Conservation (phyloP, 352 stramenopile species). For the Albugo candida region DNA sequence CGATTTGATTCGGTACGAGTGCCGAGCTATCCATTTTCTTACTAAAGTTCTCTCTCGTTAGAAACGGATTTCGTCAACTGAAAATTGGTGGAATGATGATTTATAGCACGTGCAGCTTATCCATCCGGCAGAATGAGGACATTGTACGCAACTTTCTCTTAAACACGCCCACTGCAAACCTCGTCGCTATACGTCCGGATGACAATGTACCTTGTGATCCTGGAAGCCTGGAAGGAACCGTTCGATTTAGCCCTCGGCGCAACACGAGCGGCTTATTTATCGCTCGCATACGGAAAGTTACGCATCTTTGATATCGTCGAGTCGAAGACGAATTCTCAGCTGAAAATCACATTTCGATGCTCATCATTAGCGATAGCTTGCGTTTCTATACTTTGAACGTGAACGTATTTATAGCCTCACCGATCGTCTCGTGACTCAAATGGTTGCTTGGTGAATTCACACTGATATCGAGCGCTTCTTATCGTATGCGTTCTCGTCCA, state of each 20-base stretch:
- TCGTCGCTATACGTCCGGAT: constrained; percentile 17
- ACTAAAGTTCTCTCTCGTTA: too few relatives aligned
- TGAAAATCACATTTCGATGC: too few relatives aligned
- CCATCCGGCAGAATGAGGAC: constrained; percentile 83
- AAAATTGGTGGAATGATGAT: constrained; percentile 75
- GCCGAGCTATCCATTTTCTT: too few relatives aligned
- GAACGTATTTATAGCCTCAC: too few relatives aligned
- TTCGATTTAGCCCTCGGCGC: constrained; percentile 53
- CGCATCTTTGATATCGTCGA: too few relatives aligned
- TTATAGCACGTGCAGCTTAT: constrained; percentile 92
- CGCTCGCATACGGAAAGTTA: constrained; percentile 27
- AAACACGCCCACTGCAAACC: constrained; percentile 13
- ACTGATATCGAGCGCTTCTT: too few relatives aligned
- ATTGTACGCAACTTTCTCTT: constrained; percentile 73
- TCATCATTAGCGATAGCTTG: too few relatives aligned
- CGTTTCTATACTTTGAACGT: too few relatives aligned
- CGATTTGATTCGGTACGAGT: constrained; percentile 22
- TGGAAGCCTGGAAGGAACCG: constrained; percentile 22
- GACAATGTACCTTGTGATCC: constrained; percentile 8
- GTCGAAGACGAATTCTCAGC: too few relatives aligned
- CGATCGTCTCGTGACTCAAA: too few relatives aligned
- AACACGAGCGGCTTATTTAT: constrained; percentile 60
- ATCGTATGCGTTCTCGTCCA: too few relatives aligned
- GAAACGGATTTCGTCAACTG: constrained; percentile 80
- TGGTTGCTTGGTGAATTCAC: too few relatives aligned